Base-by-base conservation (phyloP, 192 early-diverging fungal species). In the Backusella psychrophila region DNA sequence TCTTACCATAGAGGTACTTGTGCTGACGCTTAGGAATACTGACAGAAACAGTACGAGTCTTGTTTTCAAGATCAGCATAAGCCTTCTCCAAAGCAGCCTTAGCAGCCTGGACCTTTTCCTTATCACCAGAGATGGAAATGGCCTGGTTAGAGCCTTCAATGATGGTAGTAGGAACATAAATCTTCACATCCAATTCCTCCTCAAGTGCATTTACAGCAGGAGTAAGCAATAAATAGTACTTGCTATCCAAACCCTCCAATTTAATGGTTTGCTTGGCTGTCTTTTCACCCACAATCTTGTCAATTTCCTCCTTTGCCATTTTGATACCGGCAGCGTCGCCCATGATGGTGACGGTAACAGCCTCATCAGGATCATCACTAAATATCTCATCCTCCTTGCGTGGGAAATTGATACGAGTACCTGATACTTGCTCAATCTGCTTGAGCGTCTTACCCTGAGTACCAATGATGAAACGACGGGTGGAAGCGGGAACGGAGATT, bases 11-110 rank as follows among this genome's bases (percentile, higher is more conserved):
- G 23, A 99, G 84, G 81, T 96, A 97, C 53, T 91, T 92, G 82
- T 98, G 98, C 84, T 97, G 95, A 69, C 92, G 91, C 86, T 98
- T 97, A 53, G 94, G 92, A 53, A 98, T 86, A 49, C 87, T 86
- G 63, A 96, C 87, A 2, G 85, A 83, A 63, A 94, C 80, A 12
- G 87, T 90, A 38, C 89, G 83, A 65, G 93, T 92, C 35, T 78
- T 89, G 23, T 85, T 85, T 77, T 92, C 84, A 68, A 98, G 85
- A 31, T 91, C 82, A 6, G 80, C 84, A 74, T 92, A 90, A 1
- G 85, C 79, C 4, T 78, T 82, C 44, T 90, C 87, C 39, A 98
- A 78, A 0, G 74, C 67, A 33, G 89, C 88, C 23, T 86, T 88
- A n/a, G 94, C 93, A 1, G 80, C 85, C 63, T 88, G 82, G 35